phyloP scores from a whole-genome alignment of 208 protist genomes.

The Wallacemonas sp. region DNA sequence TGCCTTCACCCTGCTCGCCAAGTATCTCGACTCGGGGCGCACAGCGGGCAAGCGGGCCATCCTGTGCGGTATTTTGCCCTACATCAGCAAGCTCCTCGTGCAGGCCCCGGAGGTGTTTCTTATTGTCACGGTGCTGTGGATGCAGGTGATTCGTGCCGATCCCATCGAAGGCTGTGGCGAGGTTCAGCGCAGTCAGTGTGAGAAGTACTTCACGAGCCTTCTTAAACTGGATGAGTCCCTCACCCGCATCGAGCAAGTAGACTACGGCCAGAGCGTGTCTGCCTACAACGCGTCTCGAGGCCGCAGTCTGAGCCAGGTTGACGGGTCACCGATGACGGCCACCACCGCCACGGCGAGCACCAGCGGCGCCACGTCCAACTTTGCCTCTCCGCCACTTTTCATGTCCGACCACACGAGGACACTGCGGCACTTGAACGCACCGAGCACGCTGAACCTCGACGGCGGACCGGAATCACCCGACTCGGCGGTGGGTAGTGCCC shows the following conservation, averaged over 20 bases:
- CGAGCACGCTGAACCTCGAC: slow-evolving; percentile 28
- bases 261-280: slow-evolving; percentile 47
- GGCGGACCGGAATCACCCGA: not conserved
- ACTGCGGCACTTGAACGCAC: slow-evolving; percentile 7
- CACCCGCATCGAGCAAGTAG: slow-evolving; percentile 81
- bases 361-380: not conserved
- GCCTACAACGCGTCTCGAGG: slow-evolving; percentile 1
- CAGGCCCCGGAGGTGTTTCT: slow-evolving; percentile 76
- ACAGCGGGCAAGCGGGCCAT: slow-evolving; percentile 96
- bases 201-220: slow-evolving; percentile 71
- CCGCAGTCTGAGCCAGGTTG: slow-evolving; percentile 11
- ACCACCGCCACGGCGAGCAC: not conserved
- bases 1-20: slow-evolving; percentile 94
- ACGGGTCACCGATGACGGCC: slow-evolving; percentile 22
- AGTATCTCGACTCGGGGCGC: slow-evolving; percentile 96
- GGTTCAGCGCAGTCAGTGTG: slow-evolving; percentile 50
- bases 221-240: slow-evolving; percentile 83
- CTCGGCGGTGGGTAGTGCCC: too few relatives aligned
- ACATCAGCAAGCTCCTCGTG: slow-evolving; percentile 96
- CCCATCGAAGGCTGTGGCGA: slow-evolving; percentile 54
- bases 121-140: slow-evolving; percentile 82
- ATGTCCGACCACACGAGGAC: slow-evolving; percentile 6
- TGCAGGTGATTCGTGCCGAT: slow-evolving; percentile 78
- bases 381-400: slow-evolving; percentile 4
- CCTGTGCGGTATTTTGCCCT: slow-evolving; percentile 97